Base-by-base conservation (phyloP, 306 rosid genomes). In the Cucumis hystrix region DNA sequence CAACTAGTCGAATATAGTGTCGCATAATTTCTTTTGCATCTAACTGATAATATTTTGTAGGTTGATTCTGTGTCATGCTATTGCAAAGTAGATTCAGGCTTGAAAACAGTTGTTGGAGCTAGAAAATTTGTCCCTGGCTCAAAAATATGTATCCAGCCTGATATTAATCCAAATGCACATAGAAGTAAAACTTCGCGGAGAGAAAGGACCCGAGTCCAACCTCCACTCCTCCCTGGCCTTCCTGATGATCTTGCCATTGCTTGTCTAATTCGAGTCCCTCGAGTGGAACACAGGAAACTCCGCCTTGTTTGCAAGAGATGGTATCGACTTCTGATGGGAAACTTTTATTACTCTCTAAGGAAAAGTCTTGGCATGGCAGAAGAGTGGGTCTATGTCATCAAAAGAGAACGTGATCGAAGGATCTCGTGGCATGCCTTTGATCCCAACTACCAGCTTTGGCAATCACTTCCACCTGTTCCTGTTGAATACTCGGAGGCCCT, bases 171-270 rank as follows among this genome's bases (percentile, higher is more conserved):
- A 5, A 89, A 91, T 77, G 96, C 98, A 9, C 99, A 92, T 80
- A 87, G 64, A 87, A 91, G 85, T 73, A 92, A 91, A 87, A 87
- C 71, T 72, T 86, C 83, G 21, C 91, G 99, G 8, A 80, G 91
- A 83, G 99, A 96, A 80, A 92, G 86, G 85, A 89, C 93, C 43
- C 84, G 96, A 78, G 83, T 89, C 83, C 99, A 96, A 84, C 93
- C 98, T 77, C 98, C 99, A 63, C 92, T 96, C 54, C 84, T 96
- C 70, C 98, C 99, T 1, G 99, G 99, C 78, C 97, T 96, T 79
- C 99, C 99, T 6, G 99, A 96, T 64, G 99, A 96, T 87, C 99
- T 96, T 77, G 99, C 99, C 25, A 91, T 96, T 68, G 98, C 99
- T 79, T 96, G 99, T 81, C 87, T 96, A 77, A 89, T 96, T 79